Base-by-base conservation (phyloP, 805 yeast species). In the Brettanomyces anomalus region DNA sequence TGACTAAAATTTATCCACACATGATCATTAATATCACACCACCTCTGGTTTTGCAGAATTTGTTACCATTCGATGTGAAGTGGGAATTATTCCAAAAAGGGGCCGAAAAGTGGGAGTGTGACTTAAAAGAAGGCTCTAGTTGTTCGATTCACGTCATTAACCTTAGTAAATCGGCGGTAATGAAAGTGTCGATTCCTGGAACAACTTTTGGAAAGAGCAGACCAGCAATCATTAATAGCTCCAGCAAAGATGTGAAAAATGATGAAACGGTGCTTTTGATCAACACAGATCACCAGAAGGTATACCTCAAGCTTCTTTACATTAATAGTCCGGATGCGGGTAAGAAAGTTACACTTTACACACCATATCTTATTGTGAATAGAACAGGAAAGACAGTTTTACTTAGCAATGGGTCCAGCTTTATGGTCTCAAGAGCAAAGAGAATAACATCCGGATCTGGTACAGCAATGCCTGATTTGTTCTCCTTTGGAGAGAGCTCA, bases 321-420 rank as follows among this genome's bases (percentile, higher is more conserved):
- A 70, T 72, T 37, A 67, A 66, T 17, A 63, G 68, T 17, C 70
- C 67, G 11, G 68, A 70, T 0, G 71, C 82, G 3, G 85, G 87
- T 26, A 66, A 79, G 48, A 74, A 77, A 48, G 72, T 87, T 2
- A 73, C 75, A 11, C 68, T 93, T n/a, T 87, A 77, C 55, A 68
- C 96, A 0, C 97, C 97, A 0, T 93, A 90, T 55, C 69, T 93
- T 37, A 65, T 93, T 15, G 66, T 89, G 48, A 94, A 93, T 60
- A 70, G 84, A 53, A 86, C 96, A 0, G 89, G 85, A 2, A 73
- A 71, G 46, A 77, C 77, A 49, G 48, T 93, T 13, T 70, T 66
- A 38, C 60, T 88, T 46, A 81, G 76, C 40, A 79, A 79, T 30
- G 68, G 72, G 13, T 46, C 35, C 39, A 85, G 82, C 55, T 64